These are phyloP conservation scores for Gastrolobium bilobum DNA, from an alignment of 306 rosid species.

Conservation along the genomic window DNA sequence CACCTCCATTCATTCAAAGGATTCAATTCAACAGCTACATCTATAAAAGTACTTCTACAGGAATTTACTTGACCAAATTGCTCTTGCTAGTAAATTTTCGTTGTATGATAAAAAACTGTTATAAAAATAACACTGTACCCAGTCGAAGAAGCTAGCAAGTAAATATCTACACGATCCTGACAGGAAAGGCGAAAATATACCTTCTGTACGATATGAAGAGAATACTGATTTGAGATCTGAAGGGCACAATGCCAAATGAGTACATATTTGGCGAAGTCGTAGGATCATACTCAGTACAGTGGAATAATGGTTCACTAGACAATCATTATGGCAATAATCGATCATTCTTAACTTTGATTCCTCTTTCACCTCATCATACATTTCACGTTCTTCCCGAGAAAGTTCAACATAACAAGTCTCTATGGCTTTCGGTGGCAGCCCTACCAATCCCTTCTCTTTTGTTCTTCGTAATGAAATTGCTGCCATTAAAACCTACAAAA, in stretches of 20 bases:
- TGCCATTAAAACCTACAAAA: slow-evolving; percentile 70
- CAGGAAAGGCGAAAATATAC: slow-evolving; percentile 46
- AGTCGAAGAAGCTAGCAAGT: not conserved
- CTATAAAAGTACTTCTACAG: not conserved
- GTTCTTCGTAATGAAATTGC: slow-evolving; percentile 85
- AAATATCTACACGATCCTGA: slow-evolving; percentile 3
- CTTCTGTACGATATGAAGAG: slow-evolving; percentile 68
- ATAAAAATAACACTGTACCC: too few species aligned
- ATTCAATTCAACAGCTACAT: not conserved
- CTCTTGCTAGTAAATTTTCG: not conserved
- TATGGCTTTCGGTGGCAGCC: slow-evolving; percentile 72
- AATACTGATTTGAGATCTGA: slow-evolving; percentile 59
- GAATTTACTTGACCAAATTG: not conserved
- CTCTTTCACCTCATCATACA: slow-evolving; percentile 70
- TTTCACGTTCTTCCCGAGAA: slow-evolving; percentile 71
- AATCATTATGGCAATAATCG: slow-evolving; percentile 35
- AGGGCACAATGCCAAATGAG: slow-evolving; percentile 75
- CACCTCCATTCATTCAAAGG: too few species aligned
- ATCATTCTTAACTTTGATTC: slow-evolving; percentile 51
- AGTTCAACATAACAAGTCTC: slow-evolving; percentile 77
- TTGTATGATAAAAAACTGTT: too few species aligned
- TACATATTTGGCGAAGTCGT: slow-evolving; percentile 88
- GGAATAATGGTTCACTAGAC: slow-evolving; percentile 56
- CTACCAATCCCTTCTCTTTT: slow-evolving; percentile 68
- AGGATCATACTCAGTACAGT: slow-evolving; percentile 67